Evolutionary conservation across 345 rosid species (phyloP), one percentile per base, ranked within the genome.

Genomic region (Populus deltoides): DNA sequence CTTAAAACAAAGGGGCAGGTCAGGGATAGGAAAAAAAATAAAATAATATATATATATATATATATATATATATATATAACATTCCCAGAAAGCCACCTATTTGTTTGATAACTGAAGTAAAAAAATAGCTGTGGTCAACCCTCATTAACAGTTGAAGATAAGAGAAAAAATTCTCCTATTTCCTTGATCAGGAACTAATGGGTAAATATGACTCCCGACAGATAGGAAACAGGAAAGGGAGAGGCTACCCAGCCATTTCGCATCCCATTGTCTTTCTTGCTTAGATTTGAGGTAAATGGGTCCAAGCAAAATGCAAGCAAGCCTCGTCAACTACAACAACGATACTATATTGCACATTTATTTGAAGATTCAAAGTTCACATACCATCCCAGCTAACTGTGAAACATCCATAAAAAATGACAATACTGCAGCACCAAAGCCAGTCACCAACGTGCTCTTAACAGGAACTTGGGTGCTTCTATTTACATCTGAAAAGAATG

Each of bases 371-470:
- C 29, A 57, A n/a, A 57, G 61, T 51, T 33, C 57, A 71, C 87
- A 86, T 84, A 93, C 98, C 97, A 93, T 93, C 70, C 98, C 98
- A 5, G 98, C 97, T 77, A 93, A 81, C 87, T 92, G 87, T 24
- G 93, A 88, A 73, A 93, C 97, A 72, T 93, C 94, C 98, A 93
- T 90, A 80, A 84, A 86, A 83, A 90, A 90, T 38, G 98, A 87
- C 83, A 93, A 85, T 24, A 66, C 51, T 82, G 97, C 97, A 18
- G 98, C 90, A 77, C 87, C 83, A 55, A 91, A 5, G 72, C 98
- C 98, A 77, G 97, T 92, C 36, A 68, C 86, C 68, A 93, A 18
- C 7, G 98, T 93, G 66, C 97, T 85, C 86, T 93, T 93, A 68
- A 93, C 83, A 41, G 98, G 98, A 75, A 93, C 91, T 74, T 92